Base-by-base conservation (phyloP, 2,329 filamentous ascomycete species). In the Exophiala oligosperma region DNA sequence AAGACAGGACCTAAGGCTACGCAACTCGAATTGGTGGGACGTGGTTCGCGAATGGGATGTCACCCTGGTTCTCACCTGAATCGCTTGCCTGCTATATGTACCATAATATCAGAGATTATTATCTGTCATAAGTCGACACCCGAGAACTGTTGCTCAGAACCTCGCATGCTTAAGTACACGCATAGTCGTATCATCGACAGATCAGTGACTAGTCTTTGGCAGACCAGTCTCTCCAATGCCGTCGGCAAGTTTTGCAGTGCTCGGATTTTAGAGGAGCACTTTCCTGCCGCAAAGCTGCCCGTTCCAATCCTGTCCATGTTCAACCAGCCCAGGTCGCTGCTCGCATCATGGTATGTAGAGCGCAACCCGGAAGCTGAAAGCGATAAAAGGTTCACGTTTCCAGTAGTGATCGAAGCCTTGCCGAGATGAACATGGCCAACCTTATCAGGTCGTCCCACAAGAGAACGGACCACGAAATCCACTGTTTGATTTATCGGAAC, bases 1-100 rank as follows among this genome's bases (percentile, higher is more conserved):
- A 35, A 53, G 51, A 24, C 40, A 53, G 5, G 51, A 53, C 51
- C 24, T 35, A 40, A 29, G 23, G 8, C 41, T 53, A 21, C 51
- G 24, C 1, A 23, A 46, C 37, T 43, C 51, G 32, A 32, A 24
- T 4, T 53, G 51, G 51, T 26, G 26, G 9, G 38, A 53, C 43
- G 51, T 53, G 23, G 51, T 53, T 26, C 51, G 41, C n/a, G 51
- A 53, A 23, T 53, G 51, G 51, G 51, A 46, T 53, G 51, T 44
- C 23, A 53, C 51, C 3, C 51, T 53, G 46, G 51, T 53, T 26
- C 24, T 53, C 21, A 53, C 51, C 14, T 53, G 51, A 53, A 44
- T 35, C 4, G 4, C 21, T 26, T 29, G 23, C 11, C 46, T n/a
- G n/a, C 44, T 28, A 14, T 48, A 35, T 29, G 14, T 48, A 48